Evolutionary conservation across 1,139 yeast species (phyloP), one percentile per base, ranked within the genome.

Genomic region (Tardiomyces depauwii): DNA sequence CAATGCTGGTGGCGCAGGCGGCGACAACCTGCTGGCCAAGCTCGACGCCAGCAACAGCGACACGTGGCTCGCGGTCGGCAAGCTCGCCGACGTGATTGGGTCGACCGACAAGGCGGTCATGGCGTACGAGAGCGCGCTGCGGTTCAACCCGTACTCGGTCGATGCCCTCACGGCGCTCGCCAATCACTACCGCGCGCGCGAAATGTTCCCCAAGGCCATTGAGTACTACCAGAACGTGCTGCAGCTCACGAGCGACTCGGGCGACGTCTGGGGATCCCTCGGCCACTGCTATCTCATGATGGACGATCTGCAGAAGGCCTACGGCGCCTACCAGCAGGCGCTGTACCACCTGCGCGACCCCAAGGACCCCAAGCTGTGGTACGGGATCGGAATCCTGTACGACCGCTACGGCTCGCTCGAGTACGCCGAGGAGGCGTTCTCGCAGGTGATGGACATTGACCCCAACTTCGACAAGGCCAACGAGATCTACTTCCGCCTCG

Each of bases 371-470:
- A 88, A 88, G 63, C 76, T 89, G 56, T 91, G 98, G 97, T 96
- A 91, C 64, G 98, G 98, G 0, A 91, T 91, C 56, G 98, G 98
- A 39, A 91, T 91, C 51, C 72, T 91, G 51, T 91, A 91, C 64
- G 98, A 91, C 64, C 74, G 98, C 45, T 91, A 91, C 63, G 98
- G 97, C 14, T 85, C 95, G 9, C 71, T 89, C 55, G 97, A 89
- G 65, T 91, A 89, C 59, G 98, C 98, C 2, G 97, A 91, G 64
- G 98, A 91, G 64, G 97, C 98, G 3, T 91, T 91, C 68, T 94
- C 93, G 38, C 80, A 95, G 57, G 98, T 91, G 13, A 72, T 91
- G 64, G 96, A 89, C 62, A 77, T 91, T 71, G 97, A 91, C 65
- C 95, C 96, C 40, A 82, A 86, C 61, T 91, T 91, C 57, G 97